Evolutionary conservation across 345 rosid species (phyloP).

Genomic region (Salix purpurea): DNA sequence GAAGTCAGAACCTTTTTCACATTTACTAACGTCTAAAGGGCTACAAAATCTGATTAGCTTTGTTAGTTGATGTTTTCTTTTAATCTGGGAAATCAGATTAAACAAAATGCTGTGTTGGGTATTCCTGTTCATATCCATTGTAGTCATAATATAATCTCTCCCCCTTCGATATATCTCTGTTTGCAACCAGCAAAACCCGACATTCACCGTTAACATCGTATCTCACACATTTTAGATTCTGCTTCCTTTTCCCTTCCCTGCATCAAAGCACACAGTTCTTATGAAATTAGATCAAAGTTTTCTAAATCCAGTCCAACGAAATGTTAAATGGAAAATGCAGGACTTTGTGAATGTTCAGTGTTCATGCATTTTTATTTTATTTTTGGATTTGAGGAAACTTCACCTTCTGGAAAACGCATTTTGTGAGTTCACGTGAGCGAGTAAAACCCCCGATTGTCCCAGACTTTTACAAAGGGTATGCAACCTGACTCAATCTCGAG

Average conservation of each 20-base stretch:
- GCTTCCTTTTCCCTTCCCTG: slow-evolving; percentile 34
- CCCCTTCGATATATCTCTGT: slow-evolving; percentile 27
- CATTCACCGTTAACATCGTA: slow-evolving; percentile 22
- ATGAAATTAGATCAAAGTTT: neutral
- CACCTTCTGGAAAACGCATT: no score
- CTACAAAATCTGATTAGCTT: neutral
- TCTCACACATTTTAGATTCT: slow-evolving; percentile 34
- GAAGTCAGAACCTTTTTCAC: neutral
- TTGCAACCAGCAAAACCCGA: slow-evolving; percentile 29
- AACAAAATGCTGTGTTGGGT: slow-evolving; percentile 31
- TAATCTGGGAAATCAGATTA: neutral
- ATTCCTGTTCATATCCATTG: slow-evolving; percentile 29
- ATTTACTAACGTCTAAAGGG: neutral
- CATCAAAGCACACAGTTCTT: neutral
- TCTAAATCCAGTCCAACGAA: neutral
- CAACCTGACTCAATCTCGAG: no score
- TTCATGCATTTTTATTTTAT: neutral
- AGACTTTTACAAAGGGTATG: no score
- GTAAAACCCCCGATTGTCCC: no score
- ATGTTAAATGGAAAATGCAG: neutral
- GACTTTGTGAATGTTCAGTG: neutral
- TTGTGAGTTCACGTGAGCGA: no score
- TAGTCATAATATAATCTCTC: slow-evolving; percentile 29
- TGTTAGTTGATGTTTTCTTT: neutral
- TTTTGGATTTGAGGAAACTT: no score